Percentiles rank a stretch among this genome's conserved stretches.
Conservation (phyloP, 345 rosid species). For the Cardamine resedifolia region DNA sequence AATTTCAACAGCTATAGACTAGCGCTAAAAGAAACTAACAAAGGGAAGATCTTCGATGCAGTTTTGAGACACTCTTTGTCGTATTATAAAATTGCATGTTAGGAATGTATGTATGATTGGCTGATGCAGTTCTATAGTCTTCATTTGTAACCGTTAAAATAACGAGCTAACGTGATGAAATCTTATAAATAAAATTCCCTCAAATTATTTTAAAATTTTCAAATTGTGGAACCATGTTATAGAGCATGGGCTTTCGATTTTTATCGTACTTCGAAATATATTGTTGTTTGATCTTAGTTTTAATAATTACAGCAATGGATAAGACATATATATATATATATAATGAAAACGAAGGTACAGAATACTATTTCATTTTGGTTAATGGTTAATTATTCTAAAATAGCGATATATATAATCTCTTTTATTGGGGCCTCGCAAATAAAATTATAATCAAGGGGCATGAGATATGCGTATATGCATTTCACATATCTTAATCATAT, state of each 20-base stretch:
- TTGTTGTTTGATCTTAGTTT: neutral
- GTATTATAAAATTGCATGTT: constrained; percentile 6
- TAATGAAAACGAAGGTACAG: neutral
- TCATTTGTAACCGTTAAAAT: neutral
- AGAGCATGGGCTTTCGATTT: constrained; percentile 6
- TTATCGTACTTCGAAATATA: neutral
- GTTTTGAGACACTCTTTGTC: constrained; percentile 1
- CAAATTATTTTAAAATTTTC: neutral
- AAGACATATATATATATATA: neutral
- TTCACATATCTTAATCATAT: neutral
- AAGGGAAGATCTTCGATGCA: constrained; percentile 13
- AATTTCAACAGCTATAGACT: constrained; percentile 3
- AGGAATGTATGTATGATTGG: constrained; percentile 29
- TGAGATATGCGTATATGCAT: neutral
- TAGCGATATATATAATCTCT: neutral
- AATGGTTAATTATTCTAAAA: neutral
- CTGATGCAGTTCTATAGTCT: constrained; percentile 1
- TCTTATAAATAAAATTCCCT: neutral
- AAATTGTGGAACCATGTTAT: constrained; percentile 17
- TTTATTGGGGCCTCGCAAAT: neutral
- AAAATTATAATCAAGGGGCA: neutral
- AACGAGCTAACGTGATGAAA: constrained; percentile 3
- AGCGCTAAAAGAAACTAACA: constrained; percentile 2
- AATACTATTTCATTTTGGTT: neutral
- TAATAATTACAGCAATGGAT: neutral